Percentiles rank a stretch among this genome's conserved stretches.
Evolutionary conservation across 164 flowering plant species (phyloP).

Genomic region (Vitis labrusca): DNA sequence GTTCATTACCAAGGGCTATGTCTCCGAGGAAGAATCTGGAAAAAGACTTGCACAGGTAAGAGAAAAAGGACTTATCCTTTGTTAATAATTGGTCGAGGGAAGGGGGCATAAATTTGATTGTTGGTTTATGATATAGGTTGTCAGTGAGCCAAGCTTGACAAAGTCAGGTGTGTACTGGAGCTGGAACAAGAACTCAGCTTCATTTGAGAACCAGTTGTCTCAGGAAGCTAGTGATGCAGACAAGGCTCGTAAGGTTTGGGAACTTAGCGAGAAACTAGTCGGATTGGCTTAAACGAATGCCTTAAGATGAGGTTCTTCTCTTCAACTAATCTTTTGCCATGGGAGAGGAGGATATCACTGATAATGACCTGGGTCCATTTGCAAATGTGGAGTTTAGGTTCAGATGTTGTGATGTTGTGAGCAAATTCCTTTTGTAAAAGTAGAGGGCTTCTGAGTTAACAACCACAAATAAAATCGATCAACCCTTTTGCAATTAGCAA

Average conservation of each 20-base stretch:
- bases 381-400: slow-evolving; percentile 7
- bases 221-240: slow-evolving; percentile 89
- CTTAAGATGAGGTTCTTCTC: not conserved
- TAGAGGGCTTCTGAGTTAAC: slow-evolving; percentile 13
- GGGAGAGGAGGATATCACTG: slow-evolving; percentile 4
- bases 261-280: slow-evolving; percentile 91
- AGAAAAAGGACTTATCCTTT: not conserved
- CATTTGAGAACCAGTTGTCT: slow-evolving; percentile 93
- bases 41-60: slow-evolving; percentile 89
- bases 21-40: slow-evolving; percentile 89
- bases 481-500: slow-evolving; percentile 6
- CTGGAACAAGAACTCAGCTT: slow-evolving; percentile 92
- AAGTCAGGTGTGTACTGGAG: slow-evolving; percentile 99
- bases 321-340: slow-evolving; percentile 4
- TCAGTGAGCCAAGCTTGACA: slow-evolving; percentile 88
- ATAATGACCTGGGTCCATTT: slow-evolving; percentile 1
- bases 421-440: slow-evolving; percentile 18
- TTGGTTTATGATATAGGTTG: slow-evolving; percentile 53
- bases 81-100: not conserved
- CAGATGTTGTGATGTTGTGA: slow-evolving; percentile 4
- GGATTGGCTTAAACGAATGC: slow-evolving; percentile 63
- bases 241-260: slow-evolving; percentile 95
- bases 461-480: slow-evolving; percentile 18
- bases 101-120: not conserved
- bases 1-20: slow-evolving; percentile 94